phyloP scores from a whole-genome alignment of 495 filamentous ascomycete genomes.

The Penicillium nucicola region DNA sequence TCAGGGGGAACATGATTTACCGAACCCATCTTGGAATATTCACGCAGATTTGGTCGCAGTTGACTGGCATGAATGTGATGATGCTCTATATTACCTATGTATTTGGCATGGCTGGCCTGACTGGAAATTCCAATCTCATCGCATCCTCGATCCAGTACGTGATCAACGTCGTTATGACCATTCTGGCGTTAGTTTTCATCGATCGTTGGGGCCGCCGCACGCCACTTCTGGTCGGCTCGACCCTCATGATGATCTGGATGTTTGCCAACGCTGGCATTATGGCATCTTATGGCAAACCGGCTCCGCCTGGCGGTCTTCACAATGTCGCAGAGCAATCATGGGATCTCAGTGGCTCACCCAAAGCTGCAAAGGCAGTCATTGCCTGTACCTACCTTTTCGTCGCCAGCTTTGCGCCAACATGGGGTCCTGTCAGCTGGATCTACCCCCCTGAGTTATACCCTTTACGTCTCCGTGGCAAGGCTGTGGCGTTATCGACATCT shows the following conservation, averaged over 20 bases:
- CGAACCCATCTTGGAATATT: conserved; percentile 72
- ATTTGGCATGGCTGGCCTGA: conserved; percentile 69
- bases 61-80: conserved; percentile 87
- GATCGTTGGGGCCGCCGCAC: conserved; percentile 64
- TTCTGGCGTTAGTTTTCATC: conserved; percentile 54
- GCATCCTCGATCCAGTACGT: conserved; percentile 73
- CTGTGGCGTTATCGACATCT: conserved; percentile 67
- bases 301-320: conserved; percentile 47
- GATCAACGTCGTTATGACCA: conserved; percentile 53
- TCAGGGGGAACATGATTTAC: conserved; percentile 71
- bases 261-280: conserved; percentile 70
- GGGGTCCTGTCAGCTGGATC: conserved; percentile 66
- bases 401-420: conserved; percentile 53
- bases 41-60: conserved; percentile 80
- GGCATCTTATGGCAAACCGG: conserved; percentile 47
- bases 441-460: conserved; percentile 71
- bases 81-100: conserved; percentile 67
- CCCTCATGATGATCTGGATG: conserved; percentile 66
- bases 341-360: conserved; percentile 28
- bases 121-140: conserved; percentile 52
- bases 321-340: conserved; percentile 35
- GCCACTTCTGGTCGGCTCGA: conserved; percentile 62
- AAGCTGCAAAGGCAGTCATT: conserved; percentile 53
- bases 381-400: conserved; percentile 68
- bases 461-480: conserved; percentile 60